A percentile compares a stretch with the other conserved stretches of the same genome.
These are phyloP conservation scores for Sanghuangporus weigelae DNA, from an alignment of 1,284 basidiomycete species.

Conservation along the genomic window DNA sequence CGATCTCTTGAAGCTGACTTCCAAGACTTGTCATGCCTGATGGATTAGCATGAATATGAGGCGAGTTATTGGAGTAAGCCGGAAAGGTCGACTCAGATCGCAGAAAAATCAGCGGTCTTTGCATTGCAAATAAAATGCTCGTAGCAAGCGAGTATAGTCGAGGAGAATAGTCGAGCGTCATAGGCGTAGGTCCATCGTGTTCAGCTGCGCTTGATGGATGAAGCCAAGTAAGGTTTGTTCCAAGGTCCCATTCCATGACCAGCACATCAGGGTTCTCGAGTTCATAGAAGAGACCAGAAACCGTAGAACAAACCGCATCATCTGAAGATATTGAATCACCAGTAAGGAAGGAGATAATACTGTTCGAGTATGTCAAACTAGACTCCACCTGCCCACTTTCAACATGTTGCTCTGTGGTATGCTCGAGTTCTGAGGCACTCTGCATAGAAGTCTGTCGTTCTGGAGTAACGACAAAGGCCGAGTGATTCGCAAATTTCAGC, in stretches of 20 bases:
- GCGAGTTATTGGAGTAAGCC: background rate
- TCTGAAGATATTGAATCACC: background rate
- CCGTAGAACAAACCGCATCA: background rate
- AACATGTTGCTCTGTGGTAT: background rate
- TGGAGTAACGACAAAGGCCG: background rate
- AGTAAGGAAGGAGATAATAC: background rate
- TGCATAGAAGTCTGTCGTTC: background rate
- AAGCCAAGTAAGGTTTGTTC: background rate
- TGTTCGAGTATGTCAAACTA: background rate
- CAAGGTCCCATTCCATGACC: slow-evolving; percentile 6
- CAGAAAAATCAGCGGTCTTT: background rate
- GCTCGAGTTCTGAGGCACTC: background rate
- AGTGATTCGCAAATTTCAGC: background rate
- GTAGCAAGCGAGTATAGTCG: background rate
- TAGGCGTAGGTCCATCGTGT: background rate
- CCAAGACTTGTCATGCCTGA: background rate
- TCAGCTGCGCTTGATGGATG: background rate
- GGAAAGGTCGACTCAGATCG: background rate
- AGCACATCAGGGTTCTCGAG: slow-evolving; percentile 2
- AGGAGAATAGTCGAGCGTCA: background rate
- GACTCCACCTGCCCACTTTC: background rate
- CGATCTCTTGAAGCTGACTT: background rate
- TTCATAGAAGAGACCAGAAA: background rate
- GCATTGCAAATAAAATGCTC: background rate
- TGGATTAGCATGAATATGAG: background rate